Conservation (phyloP, 192 early-diverging fungal genomes). For the Podochytrium sp. region DNA sequence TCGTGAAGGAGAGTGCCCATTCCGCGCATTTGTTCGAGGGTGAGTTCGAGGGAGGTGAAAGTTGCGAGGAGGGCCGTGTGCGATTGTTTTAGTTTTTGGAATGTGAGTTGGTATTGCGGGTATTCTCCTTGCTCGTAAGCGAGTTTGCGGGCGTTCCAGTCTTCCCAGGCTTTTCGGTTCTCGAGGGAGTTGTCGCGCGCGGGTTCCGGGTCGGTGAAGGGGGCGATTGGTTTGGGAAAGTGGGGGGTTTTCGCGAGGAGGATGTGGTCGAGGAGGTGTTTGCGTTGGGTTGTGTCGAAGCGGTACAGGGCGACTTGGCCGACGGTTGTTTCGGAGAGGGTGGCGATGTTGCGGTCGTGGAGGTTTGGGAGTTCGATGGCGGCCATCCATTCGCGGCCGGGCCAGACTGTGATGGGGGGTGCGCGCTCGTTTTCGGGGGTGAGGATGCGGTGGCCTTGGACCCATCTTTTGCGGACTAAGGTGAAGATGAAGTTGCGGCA, state of each 20-base stretch:
- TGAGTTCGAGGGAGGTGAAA: conserved; percentile 47
- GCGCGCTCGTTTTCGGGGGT: conserved; percentile 14
- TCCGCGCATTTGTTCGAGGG: conserved; percentile 49
- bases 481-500: conserved; percentile 57
- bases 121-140: conserved; percentile 48
- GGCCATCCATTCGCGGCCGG: conserved; percentile 52
- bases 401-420: conserved; percentile 43
- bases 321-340: conserved; percentile 1
- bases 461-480: conserved; percentile 53
- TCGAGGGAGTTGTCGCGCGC: conserved; percentile 44
- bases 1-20: conserved; percentile 47
- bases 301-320: conserved; percentile 51
- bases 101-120: conserved; percentile 51
- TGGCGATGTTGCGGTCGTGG: conserved; percentile 30
- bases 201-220: conserved; percentile 50
- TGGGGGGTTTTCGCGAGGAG: conserved; percentile 38
- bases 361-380: conserved; percentile 49
- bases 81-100: conserved; percentile 41
- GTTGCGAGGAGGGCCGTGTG: conserved; percentile 38
- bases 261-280: conserved; percentile 49
- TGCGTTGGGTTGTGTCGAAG: conserved; percentile 47
- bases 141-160: conserved; percentile 41
- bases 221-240: conserved; percentile 41
- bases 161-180: conserved; percentile 52
- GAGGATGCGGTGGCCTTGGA: conserved; percentile 40